Evolutionary conservation across 108 stramenopile genomes (phyloP), one percentile per base, ranked within the genome.

Genomic region (Bacterosira constricta): DNA sequence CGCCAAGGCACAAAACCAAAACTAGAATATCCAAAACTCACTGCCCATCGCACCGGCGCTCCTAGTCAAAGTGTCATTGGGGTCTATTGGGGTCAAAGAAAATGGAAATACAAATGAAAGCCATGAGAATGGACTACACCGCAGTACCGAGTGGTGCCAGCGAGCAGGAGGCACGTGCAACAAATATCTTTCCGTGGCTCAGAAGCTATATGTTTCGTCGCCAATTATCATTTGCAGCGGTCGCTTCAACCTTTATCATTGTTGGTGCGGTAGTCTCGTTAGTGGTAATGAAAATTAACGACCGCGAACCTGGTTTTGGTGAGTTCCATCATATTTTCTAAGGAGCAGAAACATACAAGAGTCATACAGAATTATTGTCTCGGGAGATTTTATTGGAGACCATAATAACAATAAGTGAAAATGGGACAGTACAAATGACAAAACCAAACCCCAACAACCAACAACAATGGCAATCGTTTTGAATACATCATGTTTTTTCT

Each of bases 141-240:
- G 26, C 36, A 21, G 54, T 44, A 35, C 31, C 32, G 35, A 65
- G 45, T 11, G 35, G 36, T 49, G 47, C 21, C 42, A 23, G 52
- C 15, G 55, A 69, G 15, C 11, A 15, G 11, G 38, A 56, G 23
- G 55, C 41, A 39, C 29, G 66, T 4, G 26, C 11, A 41, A 69
- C 55, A 57, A 36, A 53, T 34, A 11, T 44, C 18, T 69, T 69
- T 46, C 68, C 68, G n/a, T 69, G 68, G 42, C 23, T 56, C 18
- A 53, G 68, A 13, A 69, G 68, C 20, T 69, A 69, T 27, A 45
- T 69, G 42, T 69, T 69, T 30, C 68, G 68, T 44, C 54, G 56
- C 29, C 39, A 54, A 8, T 41, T 69, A 6, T 47, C 68, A 15
- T 56, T 56, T 31, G 55, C 44, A 7, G 39, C 30, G 6, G 26